Evolutionary conservation across 1,284 basidiomycete genomes (phyloP).

Genomic region (Abortiporus biennis): DNA sequence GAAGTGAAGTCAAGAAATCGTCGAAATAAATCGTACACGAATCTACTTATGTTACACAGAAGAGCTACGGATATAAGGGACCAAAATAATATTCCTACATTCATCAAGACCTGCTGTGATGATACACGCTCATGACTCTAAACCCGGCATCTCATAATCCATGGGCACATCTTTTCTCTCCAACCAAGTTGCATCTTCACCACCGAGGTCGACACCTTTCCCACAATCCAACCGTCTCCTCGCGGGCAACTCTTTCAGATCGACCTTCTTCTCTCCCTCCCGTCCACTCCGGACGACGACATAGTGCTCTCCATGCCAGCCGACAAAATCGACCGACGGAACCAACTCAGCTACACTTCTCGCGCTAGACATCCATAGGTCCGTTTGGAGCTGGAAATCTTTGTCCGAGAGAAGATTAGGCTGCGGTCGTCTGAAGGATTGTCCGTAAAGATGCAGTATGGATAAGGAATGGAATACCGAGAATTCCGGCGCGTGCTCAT

Average conservation of each 20-base stretch:
- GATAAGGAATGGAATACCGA: conserved; percentile 40
- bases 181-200: conserved; percentile 58
- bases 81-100: neutral
- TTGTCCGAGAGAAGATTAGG: conserved; percentile 54
- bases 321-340: conserved; percentile 54
- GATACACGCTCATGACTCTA: conserved; percentile 18
- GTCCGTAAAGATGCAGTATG: conserved; percentile 52
- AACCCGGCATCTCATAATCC: conserved; percentile 59
- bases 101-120: neutral
- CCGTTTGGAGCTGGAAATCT: conserved; percentile 49
- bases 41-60: no score
- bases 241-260: conserved; percentile 58
- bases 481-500: conserved; percentile 45
- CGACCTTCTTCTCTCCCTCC: conserved; percentile 27
- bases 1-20: no score
- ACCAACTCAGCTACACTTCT: conserved; percentile 41
- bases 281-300: conserved; percentile 40
- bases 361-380: conserved; percentile 45
- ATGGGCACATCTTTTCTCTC: conserved; percentile 67
- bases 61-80: neutral
- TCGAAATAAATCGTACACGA: no score
- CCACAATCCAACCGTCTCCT: conserved; percentile 55
- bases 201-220: conserved; percentile 60
- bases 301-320: conserved; percentile 66
- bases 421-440: conserved; percentile 42